Conservation (phyloP, 345 rosid species). For the Hibiscus mutabilis region DNA sequence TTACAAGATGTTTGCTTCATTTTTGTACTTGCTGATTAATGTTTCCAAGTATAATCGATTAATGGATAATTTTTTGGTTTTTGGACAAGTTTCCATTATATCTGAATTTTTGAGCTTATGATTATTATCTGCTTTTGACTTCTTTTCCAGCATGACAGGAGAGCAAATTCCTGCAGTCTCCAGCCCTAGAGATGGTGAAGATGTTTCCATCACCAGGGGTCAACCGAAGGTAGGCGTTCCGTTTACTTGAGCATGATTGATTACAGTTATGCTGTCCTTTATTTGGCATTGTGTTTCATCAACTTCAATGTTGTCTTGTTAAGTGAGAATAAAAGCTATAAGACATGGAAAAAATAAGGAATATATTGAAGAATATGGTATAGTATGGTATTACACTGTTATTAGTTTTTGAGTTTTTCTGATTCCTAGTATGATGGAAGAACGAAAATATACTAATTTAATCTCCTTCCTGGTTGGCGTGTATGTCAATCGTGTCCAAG, state of each 20-base stretch:
- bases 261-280: conserved; percentile 6
- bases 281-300: conserved; percentile 5
- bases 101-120: background rate
- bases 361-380: background rate
- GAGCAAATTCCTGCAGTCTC: conserved; percentile 80
- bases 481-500: background rate
- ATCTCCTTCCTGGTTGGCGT: background rate
- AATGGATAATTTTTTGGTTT: background rate
- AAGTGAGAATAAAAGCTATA: background rate
- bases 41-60: too few species aligned
- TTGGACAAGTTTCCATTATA: background rate
- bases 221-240: conserved; percentile 47
- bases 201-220: conserved; percentile 47
- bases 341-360: background rate
- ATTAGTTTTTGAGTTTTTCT: background rate
- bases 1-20: background rate
- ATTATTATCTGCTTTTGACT: conserved; percentile 22
- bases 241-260: conserved; percentile 8
- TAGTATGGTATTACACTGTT: background rate
- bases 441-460: background rate
- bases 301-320: background rate
- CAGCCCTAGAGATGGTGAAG: conserved; percentile 91
- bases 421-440: background rate
- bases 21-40: background rate
- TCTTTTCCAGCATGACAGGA: conserved; percentile 78